Evolutionary conservation across 2,329 filamentous ascomycete genomes (phyloP).

Genomic region (Diaporthe helianthi): DNA sequence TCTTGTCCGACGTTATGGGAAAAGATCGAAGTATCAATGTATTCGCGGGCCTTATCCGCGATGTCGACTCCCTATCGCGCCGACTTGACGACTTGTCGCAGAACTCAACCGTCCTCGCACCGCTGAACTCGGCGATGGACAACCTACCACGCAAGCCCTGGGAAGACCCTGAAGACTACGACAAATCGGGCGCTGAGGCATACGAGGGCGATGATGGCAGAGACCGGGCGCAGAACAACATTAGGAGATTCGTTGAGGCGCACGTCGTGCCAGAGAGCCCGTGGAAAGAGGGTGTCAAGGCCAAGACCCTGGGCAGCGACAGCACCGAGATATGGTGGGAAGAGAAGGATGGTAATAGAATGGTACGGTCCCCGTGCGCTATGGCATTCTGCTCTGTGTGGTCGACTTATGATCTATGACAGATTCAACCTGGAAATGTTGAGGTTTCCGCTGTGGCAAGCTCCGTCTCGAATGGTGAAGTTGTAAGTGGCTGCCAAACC

Average conservation of each 20-base stretch:
- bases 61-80: constrained; percentile 71
- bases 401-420: constrained; percentile 17
- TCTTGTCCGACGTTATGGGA: constrained; percentile 85
- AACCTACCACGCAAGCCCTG: constrained; percentile 84
- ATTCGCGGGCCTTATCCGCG: constrained; percentile 82
- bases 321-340: constrained; percentile 82
- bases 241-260: constrained; percentile 82
- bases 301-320: constrained; percentile 68
- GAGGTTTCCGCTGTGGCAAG: constrained; percentile 78
- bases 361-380: constrained; percentile 55
- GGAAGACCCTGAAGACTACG: constrained; percentile 79
- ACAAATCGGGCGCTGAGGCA: constrained; percentile 68
- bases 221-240: constrained; percentile 77
- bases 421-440: constrained; percentile 81
- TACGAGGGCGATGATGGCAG: constrained; percentile 80
- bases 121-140: constrained; percentile 82
- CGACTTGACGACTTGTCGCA: constrained; percentile 71
- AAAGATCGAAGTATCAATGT: constrained; percentile 80
- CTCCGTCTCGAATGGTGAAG: constrained; percentile 84
- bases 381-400: background rate
- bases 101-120: constrained; percentile 88
- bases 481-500: constrained; percentile 54
- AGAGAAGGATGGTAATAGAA: constrained; percentile 68
- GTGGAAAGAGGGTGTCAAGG: constrained; percentile 73
- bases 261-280: constrained; percentile 80